These are phyloP conservation scores for Millerozyma acaciae DNA, from an alignment of 805 yeast genomes.

Conservation along the genomic window DNA sequence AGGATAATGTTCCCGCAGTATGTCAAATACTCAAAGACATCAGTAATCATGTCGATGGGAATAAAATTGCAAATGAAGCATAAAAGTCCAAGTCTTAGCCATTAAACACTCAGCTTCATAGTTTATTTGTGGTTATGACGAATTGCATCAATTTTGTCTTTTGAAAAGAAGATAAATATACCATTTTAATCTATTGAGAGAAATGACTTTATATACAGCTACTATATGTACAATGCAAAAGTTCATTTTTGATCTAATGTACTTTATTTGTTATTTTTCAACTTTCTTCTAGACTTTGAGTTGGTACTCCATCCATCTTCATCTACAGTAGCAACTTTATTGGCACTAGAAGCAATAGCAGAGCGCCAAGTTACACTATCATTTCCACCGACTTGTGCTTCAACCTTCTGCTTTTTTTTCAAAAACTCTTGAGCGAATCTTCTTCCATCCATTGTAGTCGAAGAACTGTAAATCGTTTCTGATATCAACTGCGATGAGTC, in stretches of 20 bases:
- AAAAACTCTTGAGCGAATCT: slow-evolving; percentile 88
- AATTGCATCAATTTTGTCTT: too few species aligned
- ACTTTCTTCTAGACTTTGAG: slow-evolving; percentile 36
- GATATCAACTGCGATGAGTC: slow-evolving; percentile 85
- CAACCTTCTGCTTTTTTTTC: slow-evolving; percentile 72
- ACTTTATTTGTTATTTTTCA: too few species aligned
- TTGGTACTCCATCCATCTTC: slow-evolving; percentile 48
- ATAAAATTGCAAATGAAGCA: too few species aligned
- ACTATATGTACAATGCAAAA: too few species aligned
- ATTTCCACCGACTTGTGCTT: slow-evolving; percentile 42
- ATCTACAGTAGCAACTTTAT: slow-evolving; percentile 34
- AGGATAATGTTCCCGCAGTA: slow-evolving; percentile 40
- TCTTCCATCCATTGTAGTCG: slow-evolving; percentile 90
- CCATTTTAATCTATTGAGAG: too few species aligned
- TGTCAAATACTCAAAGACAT: slow-evolving; percentile 15
- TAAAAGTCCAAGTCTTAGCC: too few species aligned
- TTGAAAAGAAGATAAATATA: too few species aligned
- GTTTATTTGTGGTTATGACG: too few species aligned
- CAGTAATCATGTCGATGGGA: too few species aligned
- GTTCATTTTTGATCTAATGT: too few species aligned
- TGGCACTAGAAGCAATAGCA: slow-evolving; percentile 50
- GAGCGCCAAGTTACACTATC: slow-evolving; percentile 65
- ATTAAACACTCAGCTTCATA: too few species aligned
- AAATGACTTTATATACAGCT: too few species aligned
- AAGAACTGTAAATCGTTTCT: slow-evolving; percentile 85